Base-by-base conservation (phyloP, 2,329 filamentous ascomycete species). In the Sphaerulina musiva region DNA sequence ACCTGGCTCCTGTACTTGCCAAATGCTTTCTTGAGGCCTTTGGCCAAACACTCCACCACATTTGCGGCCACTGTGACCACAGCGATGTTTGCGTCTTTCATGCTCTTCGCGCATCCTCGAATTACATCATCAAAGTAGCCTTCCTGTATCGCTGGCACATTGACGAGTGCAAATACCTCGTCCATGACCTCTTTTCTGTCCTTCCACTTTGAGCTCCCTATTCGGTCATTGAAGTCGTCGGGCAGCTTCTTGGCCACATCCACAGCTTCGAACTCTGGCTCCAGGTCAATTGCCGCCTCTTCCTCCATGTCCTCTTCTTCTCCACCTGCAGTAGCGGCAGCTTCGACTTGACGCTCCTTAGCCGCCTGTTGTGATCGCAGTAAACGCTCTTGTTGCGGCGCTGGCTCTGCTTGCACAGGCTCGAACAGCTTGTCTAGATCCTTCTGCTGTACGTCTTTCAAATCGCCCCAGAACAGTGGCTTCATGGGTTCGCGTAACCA, bases 401-500 rank as follows among this genome's bases (percentile, higher is more conserved):
- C 66, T 0, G 87, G 81, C 60, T 97, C 92, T 34, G 88, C 81
- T 70, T 95, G 96, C 68, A 96, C 81, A 64, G 89, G 90, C 66
- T 97, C 93, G 60, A 98, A 98, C 47, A 95, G 81, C 39, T 91
- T 87, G 67, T 98, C 95, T 53, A 98, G 75, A 67, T 98, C 95
- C 58, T 85, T 83, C 70, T 98, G 93, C 68, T 98, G 93, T 0
- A 95, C 92, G 0, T 92, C 87, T 70, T 98, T 98, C 57, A 98
- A 73, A 55, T 98, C 93, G 43, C 81, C 83, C 91, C 93, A 98
- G 70, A 98, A 97, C 72, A 97, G 86, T 38, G 92, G 89, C 70
- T 98, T 98, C 84, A 98, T 96, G 9, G 92, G 92, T 60, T 98
- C 93, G 62, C 92, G 87, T 34, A 98, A 78, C 93, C 95, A 98